These are phyloP conservation scores for Solanum appendiculatum DNA, from an alignment of 257 asterid genomes.

Conservation along the genomic window DNA sequence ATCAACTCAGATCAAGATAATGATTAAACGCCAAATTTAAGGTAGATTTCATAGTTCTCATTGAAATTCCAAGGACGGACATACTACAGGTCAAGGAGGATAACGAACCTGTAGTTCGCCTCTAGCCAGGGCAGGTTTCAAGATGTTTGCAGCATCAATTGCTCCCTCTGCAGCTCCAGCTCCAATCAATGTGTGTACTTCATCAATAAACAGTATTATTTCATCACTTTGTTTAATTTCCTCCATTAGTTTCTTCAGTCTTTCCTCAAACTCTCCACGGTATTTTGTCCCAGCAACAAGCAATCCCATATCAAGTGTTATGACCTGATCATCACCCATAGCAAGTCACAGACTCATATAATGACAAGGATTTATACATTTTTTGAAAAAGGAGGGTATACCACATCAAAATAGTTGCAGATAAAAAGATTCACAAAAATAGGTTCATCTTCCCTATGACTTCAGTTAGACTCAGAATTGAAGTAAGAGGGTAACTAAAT, in stretches of 20 bases:
- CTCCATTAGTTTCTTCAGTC: constrained; percentile 22
- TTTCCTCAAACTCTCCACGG: constrained; percentile 37
- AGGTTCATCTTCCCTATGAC: neutral
- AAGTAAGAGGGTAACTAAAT: neutral
- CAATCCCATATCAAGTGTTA: constrained; percentile 31
- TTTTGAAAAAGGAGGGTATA: neutral
- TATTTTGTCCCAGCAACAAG: constrained; percentile 32
- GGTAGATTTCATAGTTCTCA: neutral
- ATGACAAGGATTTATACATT: neutral
- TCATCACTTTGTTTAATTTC: constrained; percentile 23
- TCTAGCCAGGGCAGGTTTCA: constrained; percentile 33
- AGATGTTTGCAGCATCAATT: constrained; percentile 32
- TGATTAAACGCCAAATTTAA: neutral
- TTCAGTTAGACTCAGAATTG: neutral
- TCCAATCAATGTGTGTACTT: constrained; percentile 34
- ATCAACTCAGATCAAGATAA: neutral
- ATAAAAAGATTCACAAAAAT: neutral
- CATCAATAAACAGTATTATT: constrained; percentile 31
- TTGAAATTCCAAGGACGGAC: neutral
- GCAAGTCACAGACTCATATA: neutral
- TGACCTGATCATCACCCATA: constrained; percentile 16
- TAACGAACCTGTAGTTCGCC: constrained; percentile 31
- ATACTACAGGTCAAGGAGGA: neutral
- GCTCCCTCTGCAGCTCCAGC: constrained; percentile 31
- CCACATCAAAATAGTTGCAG: neutral